Evolutionary conservation across 805 yeast genomes (phyloP), one percentile per base, ranked within the genome.

Genomic region (Kazachstania viticola): DNA sequence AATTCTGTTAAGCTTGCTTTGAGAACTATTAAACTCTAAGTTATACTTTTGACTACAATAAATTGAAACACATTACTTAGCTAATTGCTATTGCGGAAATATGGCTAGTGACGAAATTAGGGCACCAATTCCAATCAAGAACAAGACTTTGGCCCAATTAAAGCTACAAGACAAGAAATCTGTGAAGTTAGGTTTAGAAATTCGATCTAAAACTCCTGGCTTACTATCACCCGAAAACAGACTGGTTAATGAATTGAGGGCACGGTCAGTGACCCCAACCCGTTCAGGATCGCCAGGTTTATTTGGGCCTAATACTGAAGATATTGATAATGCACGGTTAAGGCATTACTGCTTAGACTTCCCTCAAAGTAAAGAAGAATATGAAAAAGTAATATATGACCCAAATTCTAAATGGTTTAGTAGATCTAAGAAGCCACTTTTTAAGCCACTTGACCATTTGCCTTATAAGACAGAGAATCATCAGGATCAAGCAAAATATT

Each of bases 401-500:
- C 51, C 57, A 9, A 30, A 45, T 3, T 64, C 69, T 2, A 54
- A 50, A 35, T 64, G 64, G 62, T 64, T 49, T 35, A 46, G 64
- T 11, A 51, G 65, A 36, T 40, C 46, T 4, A 48, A 51, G 8
- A 49, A 51, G 24, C 60, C 65, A 24, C 47, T 49, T 17, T 45
- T 61, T 27, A 31, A 48, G 17, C 36, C 60, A 26, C 51, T 49
- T 17, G 56, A 49, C 13, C 46, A 69, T 30, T 62, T 88, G 17
- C 97, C 97, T 0, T 91, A 87, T 53, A 59, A 64, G 27, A 69
- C 78, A 0, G 96, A 84, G 51, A 45, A 72, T 1, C 74, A 73
- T 12, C 58, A 59, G 21, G 93, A 80, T 35, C 79, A 75, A 36
- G 79, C 82, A 13, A 68, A 65, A 33, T 85, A 84, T 44, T 60